Conservation (phyloP, 2,329 filamentous ascomycete species). For the Colletotrichum euphorbiae region DNA sequence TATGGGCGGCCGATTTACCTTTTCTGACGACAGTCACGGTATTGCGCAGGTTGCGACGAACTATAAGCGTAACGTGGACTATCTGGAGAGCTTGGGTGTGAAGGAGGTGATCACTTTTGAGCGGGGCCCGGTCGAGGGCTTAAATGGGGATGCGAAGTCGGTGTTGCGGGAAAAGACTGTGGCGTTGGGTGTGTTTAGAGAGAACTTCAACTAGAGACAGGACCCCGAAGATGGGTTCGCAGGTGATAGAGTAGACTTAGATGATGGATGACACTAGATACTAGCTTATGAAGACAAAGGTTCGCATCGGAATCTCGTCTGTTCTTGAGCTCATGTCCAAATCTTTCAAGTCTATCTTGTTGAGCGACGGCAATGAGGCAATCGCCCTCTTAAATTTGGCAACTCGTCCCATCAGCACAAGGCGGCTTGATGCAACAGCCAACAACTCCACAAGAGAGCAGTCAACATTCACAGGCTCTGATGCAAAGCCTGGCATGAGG, state of each 20-base stretch:
- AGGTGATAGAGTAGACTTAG: not conserved
- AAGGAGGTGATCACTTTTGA: conserved; percentile 69
- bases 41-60: conserved; percentile 89
- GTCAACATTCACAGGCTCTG: not conserved
- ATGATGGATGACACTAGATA: not conserved
- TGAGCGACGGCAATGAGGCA: too few relatives aligned
- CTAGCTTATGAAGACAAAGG: too few relatives aligned
- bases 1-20: conserved; percentile 83
- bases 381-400: too few relatives aligned
- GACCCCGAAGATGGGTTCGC: too few relatives aligned
- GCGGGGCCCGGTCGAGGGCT: conserved; percentile 48
- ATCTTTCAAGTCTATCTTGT: too few relatives aligned
- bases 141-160: conserved; percentile 47
- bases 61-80: conserved; percentile 77
- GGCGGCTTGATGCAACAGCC: not conserved
- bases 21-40: conserved; percentile 96
- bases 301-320: too few relatives aligned
- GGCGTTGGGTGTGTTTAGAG: conserved; percentile 54
- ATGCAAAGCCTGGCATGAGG: too few relatives aligned
- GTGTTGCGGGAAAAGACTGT: conserved; percentile 58
- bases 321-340: too few relatives aligned
- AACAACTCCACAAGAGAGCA: not conserved
- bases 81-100: conserved; percentile 75
- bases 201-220: conserved; percentile 42
- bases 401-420: too few relatives aligned